Percentiles rank a stretch among this genome's conserved stretches.
These are phyloP conservation scores for Peniophora sp. DNA, from an alignment of 1,284 basidiomycete species.

Conservation along the genomic window DNA sequence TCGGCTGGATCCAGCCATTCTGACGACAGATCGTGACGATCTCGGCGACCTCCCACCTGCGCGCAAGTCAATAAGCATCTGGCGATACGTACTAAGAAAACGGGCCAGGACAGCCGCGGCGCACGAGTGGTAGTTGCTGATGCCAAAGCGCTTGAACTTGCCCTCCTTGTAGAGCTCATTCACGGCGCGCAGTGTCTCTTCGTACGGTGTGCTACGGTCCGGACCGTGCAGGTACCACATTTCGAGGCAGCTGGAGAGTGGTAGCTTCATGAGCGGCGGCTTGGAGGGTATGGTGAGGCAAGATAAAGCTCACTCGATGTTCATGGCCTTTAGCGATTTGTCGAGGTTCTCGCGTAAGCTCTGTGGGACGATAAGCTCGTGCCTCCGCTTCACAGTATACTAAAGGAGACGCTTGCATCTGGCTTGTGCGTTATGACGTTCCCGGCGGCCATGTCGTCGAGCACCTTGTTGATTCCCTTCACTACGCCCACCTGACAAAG, in stretches of 20 bases:
- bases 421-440: too few species aligned
- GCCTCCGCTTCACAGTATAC: background rate
- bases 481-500: too few species aligned
- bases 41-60: constrained; percentile 53
- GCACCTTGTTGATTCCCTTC: too few species aligned
- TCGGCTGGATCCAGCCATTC: constrained; percentile 54
- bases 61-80: background rate
- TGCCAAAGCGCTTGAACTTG: constrained; percentile 33
- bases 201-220: constrained; percentile 38
- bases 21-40: constrained; percentile 45
- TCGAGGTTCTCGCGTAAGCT: constrained; percentile 35
- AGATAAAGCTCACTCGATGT: constrained; percentile 31
- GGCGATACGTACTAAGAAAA: background rate
- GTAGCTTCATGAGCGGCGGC: background rate
- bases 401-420: too few species aligned
- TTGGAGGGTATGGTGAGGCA: background rate
- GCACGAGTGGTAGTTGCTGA: constrained; percentile 35
- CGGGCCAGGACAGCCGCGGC: background rate
- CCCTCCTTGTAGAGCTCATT: constrained; percentile 44
- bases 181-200: constrained; percentile 37
- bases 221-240: constrained; percentile 51
- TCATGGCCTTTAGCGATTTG: constrained; percentile 35
- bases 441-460: too few species aligned
- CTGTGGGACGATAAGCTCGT: constrained; percentile 15
- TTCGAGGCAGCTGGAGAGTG: constrained; percentile 22